Percentiles rank a stretch among this genome's conserved stretches.
phyloP scores from a whole-genome alignment of 306 rosid species.

The Castanea sativa region DNA sequence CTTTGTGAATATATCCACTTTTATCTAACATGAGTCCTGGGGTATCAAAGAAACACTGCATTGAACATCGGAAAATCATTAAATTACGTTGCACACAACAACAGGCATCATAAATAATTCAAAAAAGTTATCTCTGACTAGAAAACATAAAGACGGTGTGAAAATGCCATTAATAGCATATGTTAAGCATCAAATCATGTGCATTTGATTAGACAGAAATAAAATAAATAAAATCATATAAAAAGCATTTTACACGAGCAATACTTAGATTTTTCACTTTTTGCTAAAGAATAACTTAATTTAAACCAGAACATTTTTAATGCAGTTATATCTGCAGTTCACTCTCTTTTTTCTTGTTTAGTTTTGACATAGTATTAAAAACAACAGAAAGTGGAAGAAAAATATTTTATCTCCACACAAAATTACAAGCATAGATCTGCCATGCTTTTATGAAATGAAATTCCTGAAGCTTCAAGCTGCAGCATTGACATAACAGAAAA shows the following conservation, averaged over 20 bases:
- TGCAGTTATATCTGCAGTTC: neutral
- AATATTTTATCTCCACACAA: neutral
- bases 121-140: neutral
- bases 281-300: neutral
- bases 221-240: neutral
- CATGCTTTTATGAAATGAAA: neutral
- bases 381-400: neutral
- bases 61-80: neutral
- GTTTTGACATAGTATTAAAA: neutral
- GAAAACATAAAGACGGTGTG: neutral
- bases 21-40: conserved; percentile 75
- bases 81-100: neutral
- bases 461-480: neutral
- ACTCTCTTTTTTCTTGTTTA: too few species aligned
- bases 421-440: neutral
- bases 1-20: conserved; percentile 69
- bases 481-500: neutral
- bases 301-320: neutral
- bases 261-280: neutral
- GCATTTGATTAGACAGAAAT: neutral
- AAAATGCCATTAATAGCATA: neutral
- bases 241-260: neutral
- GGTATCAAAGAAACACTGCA: conserved; percentile 95
- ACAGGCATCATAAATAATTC: neutral
- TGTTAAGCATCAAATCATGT: neutral